A percentile compares a stretch with the other conserved stretches of the same genome.
Conservation (phyloP, 805 yeast genomes). For the Candida insectorum region DNA sequence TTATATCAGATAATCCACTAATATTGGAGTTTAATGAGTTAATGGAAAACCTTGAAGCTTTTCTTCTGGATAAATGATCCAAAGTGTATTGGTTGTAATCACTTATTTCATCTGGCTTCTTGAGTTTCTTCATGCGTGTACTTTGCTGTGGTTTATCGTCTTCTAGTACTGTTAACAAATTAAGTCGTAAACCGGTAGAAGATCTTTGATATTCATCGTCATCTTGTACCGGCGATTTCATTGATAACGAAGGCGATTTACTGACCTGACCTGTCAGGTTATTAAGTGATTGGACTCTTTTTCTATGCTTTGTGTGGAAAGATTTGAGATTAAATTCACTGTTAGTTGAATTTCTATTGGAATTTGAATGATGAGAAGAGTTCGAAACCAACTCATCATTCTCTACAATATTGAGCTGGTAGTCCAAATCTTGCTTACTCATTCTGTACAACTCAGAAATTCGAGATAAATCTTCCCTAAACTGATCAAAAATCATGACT, state of each 20-base stretch:
- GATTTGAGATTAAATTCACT: constrained; percentile 27
- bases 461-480: constrained; percentile 26
- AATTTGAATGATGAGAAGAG: constrained; percentile 10
- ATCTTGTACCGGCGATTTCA: constrained; percentile 2
- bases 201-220: constrained; percentile 26
- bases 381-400: constrained; percentile 11
- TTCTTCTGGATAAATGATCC: constrained; percentile 28
- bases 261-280: neutral
- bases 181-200: constrained; percentile 36
- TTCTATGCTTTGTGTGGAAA: constrained; percentile 31
- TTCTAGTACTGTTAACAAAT: constrained; percentile 38
- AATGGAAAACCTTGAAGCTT: constrained; percentile 51
- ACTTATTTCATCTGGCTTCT: neutral
- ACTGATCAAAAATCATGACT: constrained; percentile 32
- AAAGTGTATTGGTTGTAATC: constrained; percentile 36
- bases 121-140: neutral
- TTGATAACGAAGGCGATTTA: constrained; percentile 1
- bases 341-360: constrained; percentile 18
- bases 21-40: constrained; percentile 47
- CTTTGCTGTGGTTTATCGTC: constrained; percentile 18
- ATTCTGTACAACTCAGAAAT: constrained; percentile 29
- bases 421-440: constrained; percentile 24
- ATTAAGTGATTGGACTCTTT: constrained; percentile 20
- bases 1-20: constrained; percentile 46
- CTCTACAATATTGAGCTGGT: constrained; percentile 11